Evolutionary conservation across 2,329 filamentous ascomycete species (phyloP).

Genomic region (Calonectria pteridis): DNA sequence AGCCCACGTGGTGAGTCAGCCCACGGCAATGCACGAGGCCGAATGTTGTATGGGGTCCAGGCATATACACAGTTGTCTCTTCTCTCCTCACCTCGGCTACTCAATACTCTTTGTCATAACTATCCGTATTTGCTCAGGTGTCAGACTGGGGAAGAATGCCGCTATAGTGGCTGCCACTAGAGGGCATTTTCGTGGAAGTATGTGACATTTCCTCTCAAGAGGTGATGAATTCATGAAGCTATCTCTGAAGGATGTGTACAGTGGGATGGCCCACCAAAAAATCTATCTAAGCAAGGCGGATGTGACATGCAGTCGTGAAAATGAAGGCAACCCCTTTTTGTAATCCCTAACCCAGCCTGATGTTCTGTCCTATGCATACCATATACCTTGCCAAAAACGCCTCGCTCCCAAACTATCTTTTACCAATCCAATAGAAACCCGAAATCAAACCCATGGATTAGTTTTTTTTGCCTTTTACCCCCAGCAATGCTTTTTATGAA

Average conservation of each 20-base stretch:
- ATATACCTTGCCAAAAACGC: constrained; percentile 38
- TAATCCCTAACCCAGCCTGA: constrained; percentile 3
- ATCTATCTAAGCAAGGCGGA: not conserved
- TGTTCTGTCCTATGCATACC: not conserved
- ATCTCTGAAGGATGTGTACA: not conserved
- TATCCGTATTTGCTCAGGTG: not conserved
- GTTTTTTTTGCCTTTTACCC: constrained; percentile 26
- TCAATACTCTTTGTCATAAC: not conserved
- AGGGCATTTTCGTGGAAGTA: not conserved
- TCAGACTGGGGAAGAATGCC: not conserved
- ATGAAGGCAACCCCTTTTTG: not conserved
- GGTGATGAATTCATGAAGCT: not conserved
- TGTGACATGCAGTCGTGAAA: not conserved
- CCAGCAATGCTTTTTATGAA: constrained; percentile 34
- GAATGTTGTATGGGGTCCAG: not conserved
- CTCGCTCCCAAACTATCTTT: constrained; percentile 38
- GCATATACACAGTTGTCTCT: not conserved
- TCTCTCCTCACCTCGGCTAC: not conserved
- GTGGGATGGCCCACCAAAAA: not conserved
- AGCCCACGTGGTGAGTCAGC: constrained; percentile 34
- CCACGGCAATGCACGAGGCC: constrained; percentile 17
- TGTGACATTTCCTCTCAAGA: not conserved
- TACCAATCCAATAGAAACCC: constrained; percentile 12
- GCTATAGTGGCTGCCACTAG: not conserved
- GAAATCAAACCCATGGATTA: constrained; percentile 28